These are phyloP conservation scores for Leishmania martiniquensis DNA, from an alignment of 208 protist species.

Conservation along the genomic window DNA sequence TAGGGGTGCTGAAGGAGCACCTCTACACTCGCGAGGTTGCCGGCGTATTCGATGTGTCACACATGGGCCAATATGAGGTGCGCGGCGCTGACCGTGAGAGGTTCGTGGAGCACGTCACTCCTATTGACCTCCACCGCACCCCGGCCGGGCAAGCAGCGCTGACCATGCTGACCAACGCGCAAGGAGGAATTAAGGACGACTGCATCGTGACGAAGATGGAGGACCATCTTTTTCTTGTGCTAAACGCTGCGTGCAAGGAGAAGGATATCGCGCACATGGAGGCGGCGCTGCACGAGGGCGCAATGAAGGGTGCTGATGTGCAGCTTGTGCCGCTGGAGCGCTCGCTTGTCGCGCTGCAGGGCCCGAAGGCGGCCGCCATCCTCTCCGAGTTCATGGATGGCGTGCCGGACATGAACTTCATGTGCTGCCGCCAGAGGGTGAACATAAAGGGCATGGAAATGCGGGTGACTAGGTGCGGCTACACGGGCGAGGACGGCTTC, in stretches of 20 bases:
- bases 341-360: constrained; percentile 94
- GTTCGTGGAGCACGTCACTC: constrained; percentile 94
- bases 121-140: constrained; percentile 78
- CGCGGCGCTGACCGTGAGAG: constrained; percentile 87
- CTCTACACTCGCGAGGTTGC: constrained; percentile 83
- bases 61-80: constrained; percentile 96
- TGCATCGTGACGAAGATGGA: constrained; percentile 92
- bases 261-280: constrained; percentile 94
- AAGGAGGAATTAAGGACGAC: constrained; percentile 96
- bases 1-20: constrained; percentile 91
- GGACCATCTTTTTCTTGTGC: constrained; percentile 94
- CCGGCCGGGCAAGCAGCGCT: constrained; percentile 53
- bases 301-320: constrained; percentile 81
- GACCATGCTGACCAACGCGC: constrained; percentile 94
- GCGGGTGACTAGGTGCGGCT: constrained; percentile 93
- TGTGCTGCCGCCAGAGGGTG: constrained; percentile 61
- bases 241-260: constrained; percentile 96
- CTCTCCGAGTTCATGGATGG: constrained; percentile 48
- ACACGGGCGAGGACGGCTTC: constrained; percentile 99
- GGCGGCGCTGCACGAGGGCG: constrained; percentile 19
- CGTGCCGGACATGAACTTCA: constrained; percentile 76
- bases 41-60: constrained; percentile 97
- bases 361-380: constrained; percentile 77
- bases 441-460: constrained; percentile 50
- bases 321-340: constrained; percentile 75